Base-by-base conservation (phyloP, 148 eudicot genomes). In the Rhododendron ferrugineum region DNA sequence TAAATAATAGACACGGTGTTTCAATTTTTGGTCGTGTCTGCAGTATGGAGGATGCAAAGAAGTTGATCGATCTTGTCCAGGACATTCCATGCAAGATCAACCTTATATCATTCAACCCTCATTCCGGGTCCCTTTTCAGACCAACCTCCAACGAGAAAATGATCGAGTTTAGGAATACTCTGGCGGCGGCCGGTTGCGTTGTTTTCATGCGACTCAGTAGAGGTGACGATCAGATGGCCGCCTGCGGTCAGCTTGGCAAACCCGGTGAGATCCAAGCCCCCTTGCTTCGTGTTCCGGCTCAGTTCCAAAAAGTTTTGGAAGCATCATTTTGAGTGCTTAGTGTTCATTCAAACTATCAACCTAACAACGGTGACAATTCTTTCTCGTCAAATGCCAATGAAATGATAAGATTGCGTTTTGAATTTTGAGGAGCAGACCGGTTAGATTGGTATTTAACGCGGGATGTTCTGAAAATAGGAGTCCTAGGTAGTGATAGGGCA, bases 221-320 rank as follows among this genome's bases (percentile, higher is more conserved):
- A 89, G 99, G 99, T n/a, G 96, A 97, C 47, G 98, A 97, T 90
- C 90, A 94, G 88, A 97, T 97, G 99, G 98, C 99, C 34, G 99
- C 99, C 13, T 97, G 99, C 60, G 98, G 99, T 81, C 98, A 97
- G 90, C 98, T 97, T 9, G 99, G 99, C 83, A 91, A 89, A 47
- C 94, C 92, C 0, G 98, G 96, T 42, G 94, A 95, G 46, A 85
- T 92, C 49, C 96, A 87, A 88, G 98, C 92, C 81, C 99, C 99
- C 23, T 78, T 95, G 91, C 89, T 95, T 11, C 89, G 94, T 44
- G 94, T 95, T 80, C 99, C 99, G 23, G 81, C 91, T 78, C 90
- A 89, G n/a, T 93, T 93, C 85, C 89, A 36, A 76, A 80, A 86
- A 22, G 89, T 87, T 37, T 79, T 92, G 23, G 92, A 82, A 64